Evolutionary conservation across 257 asterid genomes (phyloP).

Genomic region (Solanum chmielewskii): DNA sequence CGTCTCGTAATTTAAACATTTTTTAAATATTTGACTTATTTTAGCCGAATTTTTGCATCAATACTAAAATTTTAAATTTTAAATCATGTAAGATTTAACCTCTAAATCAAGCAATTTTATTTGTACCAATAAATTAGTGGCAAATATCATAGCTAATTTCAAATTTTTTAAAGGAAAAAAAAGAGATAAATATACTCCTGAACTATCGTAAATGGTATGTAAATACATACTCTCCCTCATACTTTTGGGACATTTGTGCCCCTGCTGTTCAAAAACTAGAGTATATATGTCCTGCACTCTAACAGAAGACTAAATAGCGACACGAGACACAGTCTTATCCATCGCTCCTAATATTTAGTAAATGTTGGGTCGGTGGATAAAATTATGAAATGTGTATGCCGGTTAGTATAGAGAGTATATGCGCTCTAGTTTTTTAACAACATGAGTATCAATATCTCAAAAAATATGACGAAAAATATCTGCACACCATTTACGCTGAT

Average conservation of each 20-base stretch:
- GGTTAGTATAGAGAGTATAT: no score
- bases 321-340: background rate
- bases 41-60: background rate
- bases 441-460: no score
- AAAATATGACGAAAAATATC: no score
- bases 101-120: background rate
- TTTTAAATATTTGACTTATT: background rate
- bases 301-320: no score
- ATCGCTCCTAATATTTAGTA: no score
- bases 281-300: no score
- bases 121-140: background rate
- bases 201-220: no score
- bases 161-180: background rate
- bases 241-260: no score
- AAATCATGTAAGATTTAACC: no score
- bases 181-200: background rate
- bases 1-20: background rate
- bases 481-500: rapidly evolving
- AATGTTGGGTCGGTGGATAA: background rate
- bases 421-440: no score
- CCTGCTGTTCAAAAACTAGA: no score
- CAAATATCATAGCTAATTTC: background rate
- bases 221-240: no score
- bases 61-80: background rate
- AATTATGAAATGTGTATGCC: background rate